Evolutionary conservation across 2,329 filamentous ascomycete genomes (phyloP), one percentile per base, ranked within the genome.

Genomic region (Beauveria australis): DNA sequence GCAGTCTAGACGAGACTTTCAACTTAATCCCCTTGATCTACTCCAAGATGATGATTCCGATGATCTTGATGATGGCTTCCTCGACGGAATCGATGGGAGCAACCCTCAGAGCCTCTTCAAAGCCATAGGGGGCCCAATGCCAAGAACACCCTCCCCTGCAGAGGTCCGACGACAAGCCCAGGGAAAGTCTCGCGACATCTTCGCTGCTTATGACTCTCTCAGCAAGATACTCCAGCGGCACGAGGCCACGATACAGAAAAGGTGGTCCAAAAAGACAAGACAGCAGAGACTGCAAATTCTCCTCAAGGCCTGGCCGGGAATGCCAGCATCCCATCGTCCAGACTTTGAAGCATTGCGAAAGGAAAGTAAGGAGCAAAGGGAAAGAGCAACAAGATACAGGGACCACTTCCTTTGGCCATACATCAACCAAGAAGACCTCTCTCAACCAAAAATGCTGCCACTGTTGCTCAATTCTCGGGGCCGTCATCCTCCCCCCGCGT

Each of bases 401-500:
- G 72, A 76, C 6, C 59, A 70, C 9, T 82, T 71, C 62, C 67
- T 81, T 47, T 84, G 76, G 74, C 83, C 83, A 0, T 74, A 79
- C 51, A 78, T 86, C 67, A 87, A 86, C 64, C 72, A 81, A 46
- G 80, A 86, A 59, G 83, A 86, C 64, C 70, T 87, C 0, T 56
- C 66, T 0, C 72, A 76, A 24, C 67, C 75, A 0, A 79, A 76
- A 53, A 62, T 70, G 0, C 65, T 87, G 9, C 72, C 75, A 0
- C 67, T 86, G 7, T 71, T 86, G 22, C 67, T 87, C 12, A 81
- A 83, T 59, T 69, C 81, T 0, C 74, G 83, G 7, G 81, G 74
- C 5, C 75, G 79, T 0, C 66, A 82, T 59, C 62, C 66, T 0
- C 82, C 82, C 0, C 67, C 71, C 8, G 63, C 67, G 0, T 87